Base-by-base conservation (phyloP, 129 eudicot genomes). In the Artemisia argyi region DNA sequence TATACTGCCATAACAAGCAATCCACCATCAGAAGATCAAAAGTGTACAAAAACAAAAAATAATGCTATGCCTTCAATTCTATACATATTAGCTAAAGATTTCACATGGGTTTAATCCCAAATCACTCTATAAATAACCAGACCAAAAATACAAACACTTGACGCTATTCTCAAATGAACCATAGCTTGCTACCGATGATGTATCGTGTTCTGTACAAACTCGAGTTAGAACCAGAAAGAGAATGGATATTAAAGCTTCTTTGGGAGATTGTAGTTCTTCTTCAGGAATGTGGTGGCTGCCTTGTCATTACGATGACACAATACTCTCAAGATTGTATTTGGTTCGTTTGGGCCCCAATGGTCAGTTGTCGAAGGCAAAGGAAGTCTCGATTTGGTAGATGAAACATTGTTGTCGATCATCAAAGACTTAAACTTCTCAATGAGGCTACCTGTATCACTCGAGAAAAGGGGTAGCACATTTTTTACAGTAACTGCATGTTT, bases 251-350 rank as follows among this genome's bases (percentile, higher is more conserved):
- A 82, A 71, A 86, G 78, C 69, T 81, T 86, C 69, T 82, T 88
- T 5, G 96, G 97, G 11, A 91, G 83, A 76, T 83, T 84, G 70
- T 82, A 91, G 11, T 79, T 81, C 79, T 78, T 91, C 80, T 86
- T 91, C 0, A 91, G 78, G 62, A 88, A 91, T 64, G 84, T 78
- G 16, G 96, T 73, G 3, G 97, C 96, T 39, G 79, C 61, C 69
- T 88, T 85, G 53, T 91, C 97, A 67, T 88, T 78, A 46, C 97
- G 83, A 74, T 82, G 66, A 66, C 97, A 91, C 76, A 91, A 68
- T 10, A 91, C 93, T 28, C 97, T 72, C 79, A 91, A 76, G 19
- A 91, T 71, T 24, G 97, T 88, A 77, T 83, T 84, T 0, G 96
- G 91, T 22, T 91, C 97, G 11, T 77, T 61, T 10, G 89, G 86